phyloP scores from a whole-genome alignment of 768 basidiomycete genomes.

The Galerina sulciceps region DNA sequence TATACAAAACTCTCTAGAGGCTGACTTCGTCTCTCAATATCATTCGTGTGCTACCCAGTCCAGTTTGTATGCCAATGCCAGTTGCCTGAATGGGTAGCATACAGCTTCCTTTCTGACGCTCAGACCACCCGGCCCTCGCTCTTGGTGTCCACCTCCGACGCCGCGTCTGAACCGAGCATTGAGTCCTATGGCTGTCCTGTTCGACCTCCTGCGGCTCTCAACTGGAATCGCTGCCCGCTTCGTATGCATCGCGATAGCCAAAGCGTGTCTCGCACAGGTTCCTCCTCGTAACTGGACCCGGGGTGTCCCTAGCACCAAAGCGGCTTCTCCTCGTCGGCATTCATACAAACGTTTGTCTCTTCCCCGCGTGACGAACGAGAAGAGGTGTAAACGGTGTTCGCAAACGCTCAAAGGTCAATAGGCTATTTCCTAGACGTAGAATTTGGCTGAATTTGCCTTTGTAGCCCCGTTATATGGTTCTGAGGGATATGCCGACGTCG shows the following conservation, averaged over 20 bases:
- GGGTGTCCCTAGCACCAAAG: neutral
- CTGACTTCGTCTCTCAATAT: too few species aligned
- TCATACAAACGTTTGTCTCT: neutral
- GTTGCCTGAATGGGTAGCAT: too few species aligned
- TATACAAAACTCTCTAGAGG: too few species aligned
- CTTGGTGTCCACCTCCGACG: neutral
- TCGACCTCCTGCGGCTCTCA: slow-evolving; percentile 5
- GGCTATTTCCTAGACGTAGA: neutral
- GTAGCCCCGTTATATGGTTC: neutral
- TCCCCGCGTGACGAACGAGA: neutral
- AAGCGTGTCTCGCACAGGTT: slow-evolving; percentile 9
- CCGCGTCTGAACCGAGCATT: neutral
- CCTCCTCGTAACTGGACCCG: slow-evolving; percentile 16
- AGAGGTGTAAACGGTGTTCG: neutral
- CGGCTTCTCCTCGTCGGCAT: neutral
- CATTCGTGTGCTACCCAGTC: too few species aligned
- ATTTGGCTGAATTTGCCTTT: neutral
- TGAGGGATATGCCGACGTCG: neutral
- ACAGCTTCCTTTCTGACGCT: too few species aligned
- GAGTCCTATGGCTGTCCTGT: slow-evolving; percentile 2
- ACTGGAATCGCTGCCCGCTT: slow-evolving; percentile 1
- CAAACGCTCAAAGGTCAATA: neutral
- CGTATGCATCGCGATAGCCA: slow-evolving; percentile 5
- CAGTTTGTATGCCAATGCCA: too few species aligned
- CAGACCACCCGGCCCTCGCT: neutral